Evolutionary conservation across 345 rosid genomes (phyloP).

Genomic region (Gynandropsis gynandra): DNA sequence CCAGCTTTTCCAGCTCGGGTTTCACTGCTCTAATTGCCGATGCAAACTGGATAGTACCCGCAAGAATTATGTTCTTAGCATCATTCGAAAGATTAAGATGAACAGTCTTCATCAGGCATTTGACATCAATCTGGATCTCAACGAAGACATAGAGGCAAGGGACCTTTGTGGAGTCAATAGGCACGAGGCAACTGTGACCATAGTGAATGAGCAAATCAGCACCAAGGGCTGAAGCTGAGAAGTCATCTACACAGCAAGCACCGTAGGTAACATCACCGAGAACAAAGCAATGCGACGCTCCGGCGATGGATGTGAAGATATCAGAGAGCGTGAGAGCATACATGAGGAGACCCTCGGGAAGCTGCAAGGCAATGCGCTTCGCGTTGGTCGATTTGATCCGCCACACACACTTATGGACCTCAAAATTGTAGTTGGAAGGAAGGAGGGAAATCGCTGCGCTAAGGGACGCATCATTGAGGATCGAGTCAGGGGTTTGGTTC

Average conservation of each 20-base stretch:
- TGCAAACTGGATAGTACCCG: slow-evolving; percentile 87
- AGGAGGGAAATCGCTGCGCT: slow-evolving; percentile 73
- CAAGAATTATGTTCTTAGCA: slow-evolving; percentile 39
- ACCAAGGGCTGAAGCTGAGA: slow-evolving; percentile 60
- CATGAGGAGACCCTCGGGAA: slow-evolving; percentile 90
- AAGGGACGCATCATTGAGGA: slow-evolving; percentile 62
- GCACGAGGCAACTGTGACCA: slow-evolving; percentile 91
- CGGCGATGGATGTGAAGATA: slow-evolving; percentile 65
- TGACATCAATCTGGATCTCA: slow-evolving; percentile 67
- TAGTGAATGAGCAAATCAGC: slow-evolving; percentile 85
- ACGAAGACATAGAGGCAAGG: slow-evolving; percentile 93
- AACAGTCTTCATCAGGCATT: slow-evolving; percentile 43
- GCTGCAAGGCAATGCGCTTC: slow-evolving; percentile 73
- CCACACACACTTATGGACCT: slow-evolving; percentile 82
- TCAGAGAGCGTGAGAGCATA: slow-evolving; percentile 82
- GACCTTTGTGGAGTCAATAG: slow-evolving; percentile 61
- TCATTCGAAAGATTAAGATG: slow-evolving; percentile 36
- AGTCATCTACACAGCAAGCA: slow-evolving; percentile 90
- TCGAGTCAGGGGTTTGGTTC: slow-evolving; percentile 77
- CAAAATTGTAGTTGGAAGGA: slow-evolving; percentile 78
- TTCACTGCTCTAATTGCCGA: slow-evolving; percentile 79
- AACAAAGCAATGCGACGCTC: slow-evolving; percentile 59
- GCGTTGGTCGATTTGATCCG: slow-evolving; percentile 54
- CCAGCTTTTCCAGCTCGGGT: slow-evolving; percentile 60
- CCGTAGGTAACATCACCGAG: slow-evolving; percentile 91